A percentile compares a stretch with the other conserved stretches of the same genome.
phyloP scores from a whole-genome alignment of 345 rosid species.

The Ceriops tagal region DNA sequence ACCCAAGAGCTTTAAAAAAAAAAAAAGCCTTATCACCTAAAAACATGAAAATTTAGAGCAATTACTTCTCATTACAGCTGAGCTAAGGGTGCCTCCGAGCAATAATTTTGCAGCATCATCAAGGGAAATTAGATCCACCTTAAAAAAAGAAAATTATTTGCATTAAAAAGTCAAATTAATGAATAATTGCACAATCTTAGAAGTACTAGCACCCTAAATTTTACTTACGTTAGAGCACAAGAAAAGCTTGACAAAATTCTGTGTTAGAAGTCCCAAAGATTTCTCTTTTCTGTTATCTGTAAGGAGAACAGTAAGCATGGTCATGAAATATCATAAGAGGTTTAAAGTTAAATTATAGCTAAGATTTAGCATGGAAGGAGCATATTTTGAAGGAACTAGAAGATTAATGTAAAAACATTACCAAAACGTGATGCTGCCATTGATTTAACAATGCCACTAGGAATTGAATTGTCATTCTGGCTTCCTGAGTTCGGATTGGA shows the following conservation, averaged over 20 bases:
- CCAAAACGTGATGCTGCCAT: constrained; percentile 44
- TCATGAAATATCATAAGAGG: background rate
- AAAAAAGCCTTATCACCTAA: background rate
- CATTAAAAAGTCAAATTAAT: background rate
- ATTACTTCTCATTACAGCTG: constrained; percentile 28
- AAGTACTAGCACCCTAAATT: background rate
- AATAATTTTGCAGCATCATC: constrained; percentile 33
- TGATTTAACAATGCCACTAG: constrained; percentile 42
- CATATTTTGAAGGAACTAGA: no score
- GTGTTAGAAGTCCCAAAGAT: constrained; percentile 31
- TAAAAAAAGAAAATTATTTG: background rate
- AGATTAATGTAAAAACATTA: constrained; percentile 6
- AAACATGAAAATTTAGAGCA: background rate
- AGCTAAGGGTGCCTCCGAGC: constrained; percentile 27
- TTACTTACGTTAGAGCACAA: constrained; percentile 25
- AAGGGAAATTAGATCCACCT: constrained; percentile 29
- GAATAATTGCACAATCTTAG: background rate
- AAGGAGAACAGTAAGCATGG: constrained; percentile 1
- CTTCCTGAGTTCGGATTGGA: constrained; percentile 57
- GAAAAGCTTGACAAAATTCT: constrained; percentile 34
- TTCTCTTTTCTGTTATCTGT: constrained; percentile 33
- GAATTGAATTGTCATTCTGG: constrained; percentile 52
- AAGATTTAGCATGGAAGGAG: background rate
- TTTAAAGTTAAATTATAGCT: background rate
- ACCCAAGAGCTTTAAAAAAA: background rate